These are phyloP conservation scores for Pseudogymnoascus sp. DNA, from an alignment of 2,329 filamentous ascomycete genomes.

Conservation along the genomic window DNA sequence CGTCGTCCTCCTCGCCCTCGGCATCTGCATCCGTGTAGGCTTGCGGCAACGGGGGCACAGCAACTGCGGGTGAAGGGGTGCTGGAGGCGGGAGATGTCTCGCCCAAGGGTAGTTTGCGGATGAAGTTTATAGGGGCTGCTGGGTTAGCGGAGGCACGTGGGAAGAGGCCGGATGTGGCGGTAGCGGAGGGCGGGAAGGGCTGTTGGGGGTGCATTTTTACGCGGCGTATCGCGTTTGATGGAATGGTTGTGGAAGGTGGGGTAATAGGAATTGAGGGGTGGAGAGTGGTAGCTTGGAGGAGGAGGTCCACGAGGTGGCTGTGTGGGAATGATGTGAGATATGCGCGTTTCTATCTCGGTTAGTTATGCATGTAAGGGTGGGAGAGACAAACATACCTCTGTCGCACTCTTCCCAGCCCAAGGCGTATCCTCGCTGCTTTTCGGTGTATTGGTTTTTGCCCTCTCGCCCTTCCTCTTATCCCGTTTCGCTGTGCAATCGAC, in stretches of 20 bases:
- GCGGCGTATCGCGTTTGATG: constrained; percentile 16
- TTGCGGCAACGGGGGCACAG: background rate
- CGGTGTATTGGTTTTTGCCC: constrained; percentile 22
- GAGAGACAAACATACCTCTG: constrained; percentile 30
- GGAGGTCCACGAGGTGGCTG: constrained; percentile 52
- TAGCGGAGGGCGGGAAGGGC: constrained; percentile 26
- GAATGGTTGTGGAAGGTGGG: constrained; percentile 24
- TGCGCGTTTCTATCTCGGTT: constrained; percentile 42
- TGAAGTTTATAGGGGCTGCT: constrained; percentile 31
- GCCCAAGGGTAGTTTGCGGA: constrained; percentile 28
- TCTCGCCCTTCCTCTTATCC: constrained; percentile 33
- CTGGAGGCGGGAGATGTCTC: constrained; percentile 2
- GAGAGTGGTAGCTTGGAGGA: constrained; percentile 51
- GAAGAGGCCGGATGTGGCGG: constrained; percentile 27
- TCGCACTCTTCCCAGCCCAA: constrained; percentile 24
- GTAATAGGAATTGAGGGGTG: constrained; percentile 62
- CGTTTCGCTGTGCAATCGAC: constrained; percentile 46
- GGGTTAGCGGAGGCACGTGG: constrained; percentile 30
- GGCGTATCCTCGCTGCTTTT: constrained; percentile 6
- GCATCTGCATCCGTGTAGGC: constrained; percentile 5
- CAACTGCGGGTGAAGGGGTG: background rate
- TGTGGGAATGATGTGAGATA: constrained; percentile 56
- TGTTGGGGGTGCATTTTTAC: constrained; percentile 20
- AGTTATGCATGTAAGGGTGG: constrained; percentile 8
- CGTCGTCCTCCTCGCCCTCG: constrained; percentile 26